Evolutionary conservation across 352 stramenopile genomes (phyloP), one percentile per base, ranked within the genome.

Genomic region (Blastocystis sp.): DNA sequence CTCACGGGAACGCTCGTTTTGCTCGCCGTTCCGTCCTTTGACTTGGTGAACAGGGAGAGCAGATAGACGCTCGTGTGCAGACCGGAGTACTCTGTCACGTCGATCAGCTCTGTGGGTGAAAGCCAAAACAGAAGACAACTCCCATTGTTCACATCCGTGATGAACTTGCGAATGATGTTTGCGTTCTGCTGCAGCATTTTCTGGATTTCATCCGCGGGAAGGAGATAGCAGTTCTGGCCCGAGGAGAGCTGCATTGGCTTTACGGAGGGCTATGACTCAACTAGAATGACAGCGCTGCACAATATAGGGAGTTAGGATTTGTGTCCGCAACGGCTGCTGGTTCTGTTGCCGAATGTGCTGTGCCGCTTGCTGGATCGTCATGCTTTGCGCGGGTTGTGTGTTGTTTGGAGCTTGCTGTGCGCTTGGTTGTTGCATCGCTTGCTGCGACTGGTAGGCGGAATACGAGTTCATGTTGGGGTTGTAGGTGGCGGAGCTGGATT

Each of bases 141-240:
- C 2, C 74, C 74, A 29, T 37, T 67, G 45, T 85, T 62, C 16
- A 85, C 74, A 45, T 85, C 74, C 24, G 51, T 67, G 51, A 85
- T 85, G 24, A 85, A 51, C 55, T 85, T 85, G 6, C 60, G 51
- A 69, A 85, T 85, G 41, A 85, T 85, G 26, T 59, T 61, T 3
- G 74, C 74, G 33, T 85, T 85, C 35, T 69, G 74, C 51, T 85
- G 74, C 19, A 85, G 74, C 51, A 85, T 85, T 55, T 85, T 85
- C 24, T 85, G 74, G 35, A 85, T 85, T 39, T 85, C 74, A 12
- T 67, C 50, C 4, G 45, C 45, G 19, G 74, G 60, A 4, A 85
- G 51, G 33, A 85, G 10, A 55, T 85, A 85, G n/a, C 21, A 33
- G 24, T 85, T 62, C 35, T 85, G 41, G 45, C 50, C 74, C 41